Evolutionary conservation across 2,329 filamentous ascomycete genomes (phyloP).

Genomic region (Penicillium freii): DNA sequence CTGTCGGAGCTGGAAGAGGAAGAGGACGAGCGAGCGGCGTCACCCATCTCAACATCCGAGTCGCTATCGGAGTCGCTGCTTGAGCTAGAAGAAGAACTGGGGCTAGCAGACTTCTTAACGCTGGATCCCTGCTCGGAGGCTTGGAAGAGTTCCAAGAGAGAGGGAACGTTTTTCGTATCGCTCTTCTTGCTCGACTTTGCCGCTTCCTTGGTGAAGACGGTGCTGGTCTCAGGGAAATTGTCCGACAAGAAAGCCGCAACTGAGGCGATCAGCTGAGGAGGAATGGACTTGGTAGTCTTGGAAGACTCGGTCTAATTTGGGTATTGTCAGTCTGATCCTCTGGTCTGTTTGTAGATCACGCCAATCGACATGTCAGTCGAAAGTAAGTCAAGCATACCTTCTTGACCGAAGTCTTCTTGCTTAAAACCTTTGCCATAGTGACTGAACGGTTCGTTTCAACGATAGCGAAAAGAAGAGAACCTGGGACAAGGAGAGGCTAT

Average conservation of each 20-base stretch:
- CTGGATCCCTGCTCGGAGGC: slow-evolving; percentile 16
- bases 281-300: slow-evolving; percentile 29
- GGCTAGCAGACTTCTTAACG: slow-evolving; percentile 19
- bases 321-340: slow-evolving; percentile 8
- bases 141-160: slow-evolving; percentile 34
- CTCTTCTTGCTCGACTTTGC: slow-evolving; percentile 27
- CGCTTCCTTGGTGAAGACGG: slow-evolving; percentile 63
- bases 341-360: not conserved
- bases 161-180: slow-evolving; percentile 34
- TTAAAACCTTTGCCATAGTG: slow-evolving; percentile 30
- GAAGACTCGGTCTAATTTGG: slow-evolving; percentile 24
- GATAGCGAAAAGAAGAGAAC: slow-evolving; percentile 1
- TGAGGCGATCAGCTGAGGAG: slow-evolving; percentile 63
- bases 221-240: slow-evolving; percentile 61
- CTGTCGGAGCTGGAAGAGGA: slow-evolving; percentile 45
- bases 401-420: slow-evolving; percentile 27
- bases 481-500: slow-evolving; percentile 6
- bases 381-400: slow-evolving; percentile 16
- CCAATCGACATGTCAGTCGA: not conserved
- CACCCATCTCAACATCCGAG: slow-evolving; percentile 45
- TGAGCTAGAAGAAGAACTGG: slow-evolving; percentile 19
- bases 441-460: not conserved
- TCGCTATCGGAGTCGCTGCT: slow-evolving; percentile 32
- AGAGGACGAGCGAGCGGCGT: slow-evolving; percentile 34
- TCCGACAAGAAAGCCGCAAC: slow-evolving; percentile 66